Evolutionary conservation across 208 protist genomes (phyloP), one percentile per base, ranked within the genome.

Genomic region (Herpetomonas tarakana): DNA sequence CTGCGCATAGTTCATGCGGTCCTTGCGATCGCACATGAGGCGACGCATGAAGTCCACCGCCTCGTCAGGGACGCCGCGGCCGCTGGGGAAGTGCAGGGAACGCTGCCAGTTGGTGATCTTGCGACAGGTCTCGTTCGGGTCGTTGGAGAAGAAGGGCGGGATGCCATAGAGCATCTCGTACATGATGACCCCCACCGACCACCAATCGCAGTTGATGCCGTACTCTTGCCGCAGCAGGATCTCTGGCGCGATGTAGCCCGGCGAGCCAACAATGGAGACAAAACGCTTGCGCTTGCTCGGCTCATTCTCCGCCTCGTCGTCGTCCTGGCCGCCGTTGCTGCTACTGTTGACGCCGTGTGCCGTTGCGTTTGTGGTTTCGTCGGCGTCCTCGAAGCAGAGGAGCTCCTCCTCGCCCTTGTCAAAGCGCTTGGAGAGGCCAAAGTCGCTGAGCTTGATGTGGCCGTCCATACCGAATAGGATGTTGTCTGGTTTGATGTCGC

Each of bases 401-500:
- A 55, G 31, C 28, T 69, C 49, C 44, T 60, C 35, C 25, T 58
- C 58, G 31, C 38, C 16, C 31, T 58, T 74, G 11, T 74, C 71
- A 61, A 95, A 95, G 22, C 88, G 87, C 72, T 97, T 98, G 9
- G 88, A 97, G 4, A 99, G 83, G 0, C 97, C 97, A 83, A 99
- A 99, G 74, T 99, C 97, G 35, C 88, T 91, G n/a, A 99, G 76
- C 68, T 99, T 98, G 22, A 99, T 94, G 74, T 99, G 98, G 0
- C 98, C 98, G 31, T 88, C 71, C 0, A 61, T 63, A 44, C 97
- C 96, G 16, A 99, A 81, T n/a, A 99, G 90, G 28, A 99, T 87
- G 73, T 99, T 99, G 69, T 99, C 97, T 0, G 98, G 98, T 58
- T 99, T 99, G 74, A 99, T 96, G 75, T 99, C 97, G 46, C 96